Evolutionary conservation across 495 filamentous ascomycete species (phyloP), one percentile per base, ranked within the genome.

Genomic region (Melanomma pulvis-pyrius): DNA sequence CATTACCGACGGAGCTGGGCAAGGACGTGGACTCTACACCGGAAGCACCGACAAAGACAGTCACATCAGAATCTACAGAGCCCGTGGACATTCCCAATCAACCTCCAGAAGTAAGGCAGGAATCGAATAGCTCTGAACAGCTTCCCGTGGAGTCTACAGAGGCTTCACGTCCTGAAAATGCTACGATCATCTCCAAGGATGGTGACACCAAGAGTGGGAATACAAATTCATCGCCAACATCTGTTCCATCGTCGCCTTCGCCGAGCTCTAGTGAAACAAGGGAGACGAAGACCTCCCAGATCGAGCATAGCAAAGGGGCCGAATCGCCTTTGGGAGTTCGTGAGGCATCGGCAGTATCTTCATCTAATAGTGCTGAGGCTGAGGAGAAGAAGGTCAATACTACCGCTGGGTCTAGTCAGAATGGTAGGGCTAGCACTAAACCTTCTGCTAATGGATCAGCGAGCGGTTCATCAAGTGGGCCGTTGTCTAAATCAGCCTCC

Each of bases 401-500:
- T 13, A 55, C 26, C 8, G 28, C 17, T 13, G 9, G 21, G 9
- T 48, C 41, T 49, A 6, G 25, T 15, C 51, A 32, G 50, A 49
- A 24, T 36, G 50, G 26, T 17, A 64, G 61, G 12, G 29, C 7
- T n/a, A n/a, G 46, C 9, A 19, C 57, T 9, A 36, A 49, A 19
- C 12, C 54, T n/a, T 19, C 47, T 44, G 30, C 25, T 1, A 58
- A 47, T 15, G 55, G 56, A 7, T 24, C 59, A 28, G 29, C 30
- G 6, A 56, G 21, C 13, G 22, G 19, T n/a, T 17, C 54, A 1
- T 39, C 67, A 21, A 41, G 44, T 17, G 6, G 21, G n/a, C 30
- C 65, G 9, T 59, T 62, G 8, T 47, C 28, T 8, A 70, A 61
- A 49, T 7, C 52, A 6, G 21, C 54, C 17, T 34, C 61, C 13